Percentiles rank a stretch among this genome's conserved stretches.
These are phyloP conservation scores for Stenocarpella maydis DNA, from an alignment of 2,329 filamentous ascomycete genomes.

Conservation along the genomic window DNA sequence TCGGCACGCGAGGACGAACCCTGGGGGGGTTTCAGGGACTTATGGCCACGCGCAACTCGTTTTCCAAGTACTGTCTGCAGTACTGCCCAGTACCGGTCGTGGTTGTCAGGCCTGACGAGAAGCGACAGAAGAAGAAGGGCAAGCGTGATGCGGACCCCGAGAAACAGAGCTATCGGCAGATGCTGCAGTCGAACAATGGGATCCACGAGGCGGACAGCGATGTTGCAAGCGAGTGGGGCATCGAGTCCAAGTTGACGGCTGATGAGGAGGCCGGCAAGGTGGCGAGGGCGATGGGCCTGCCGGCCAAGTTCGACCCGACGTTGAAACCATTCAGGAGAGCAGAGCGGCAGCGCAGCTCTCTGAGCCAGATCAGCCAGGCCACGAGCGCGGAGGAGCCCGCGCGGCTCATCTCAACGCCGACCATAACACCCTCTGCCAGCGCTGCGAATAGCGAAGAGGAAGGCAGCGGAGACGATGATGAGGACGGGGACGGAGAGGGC, in stretches of 20 bases:
- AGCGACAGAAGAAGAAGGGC: conserved; percentile 87
- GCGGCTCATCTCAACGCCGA: conserved; percentile 36
- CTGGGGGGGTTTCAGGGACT: conserved; percentile 87
- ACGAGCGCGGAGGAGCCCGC: conserved; percentile 33
- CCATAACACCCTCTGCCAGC: conserved; percentile 37
- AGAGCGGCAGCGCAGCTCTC: conserved; percentile 37
- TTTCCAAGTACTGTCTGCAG: conserved; percentile 94
- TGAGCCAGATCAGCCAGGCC: conserved; percentile 37
- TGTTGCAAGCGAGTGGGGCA: conserved; percentile 60
- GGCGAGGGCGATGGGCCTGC: conserved; percentile 68
- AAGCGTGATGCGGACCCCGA: conserved; percentile 82
- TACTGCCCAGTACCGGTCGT: conserved; percentile 94
- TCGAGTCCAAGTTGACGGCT: conserved; percentile 62
- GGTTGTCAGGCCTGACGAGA: conserved; percentile 86
- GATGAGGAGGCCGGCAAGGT: conserved; percentile 73
- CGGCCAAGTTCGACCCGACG: conserved; percentile 69
- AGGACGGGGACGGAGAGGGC: conserved; percentile 56
- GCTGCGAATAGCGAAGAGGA: conserved; percentile 38
- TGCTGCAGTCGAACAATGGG: conserved; percentile 71
- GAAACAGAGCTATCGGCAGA: conserved; percentile 78
- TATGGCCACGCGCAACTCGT: conserved; percentile 79
- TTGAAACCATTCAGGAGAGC: conserved; percentile 61
- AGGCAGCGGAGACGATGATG: conserved; percentile 38
- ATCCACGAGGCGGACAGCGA: conserved; percentile 67
- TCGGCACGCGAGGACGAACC: conserved; percentile 86